Base-by-base conservation (phyloP, 257 asterid species). In the Penstemon davidsonii region DNA sequence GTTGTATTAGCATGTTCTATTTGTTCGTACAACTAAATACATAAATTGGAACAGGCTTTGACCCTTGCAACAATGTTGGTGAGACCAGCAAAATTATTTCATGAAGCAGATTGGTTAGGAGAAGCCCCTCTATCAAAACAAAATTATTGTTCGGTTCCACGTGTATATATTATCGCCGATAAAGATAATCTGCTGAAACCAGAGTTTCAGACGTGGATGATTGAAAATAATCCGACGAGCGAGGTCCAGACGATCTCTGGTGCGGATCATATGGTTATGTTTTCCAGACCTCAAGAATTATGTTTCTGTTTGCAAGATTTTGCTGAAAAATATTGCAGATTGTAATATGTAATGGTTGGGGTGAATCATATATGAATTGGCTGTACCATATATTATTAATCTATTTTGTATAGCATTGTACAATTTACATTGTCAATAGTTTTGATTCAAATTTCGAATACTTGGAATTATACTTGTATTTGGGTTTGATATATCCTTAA, bases 241-340 rank as follows among this genome's bases (percentile, higher is more conserved):
- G 87, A 75, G 44, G 81, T 77, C n/a, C 66, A 73, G 37, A 2
- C 61, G 18, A 79, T 84, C 18, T 12, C 3, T 58, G 61, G 73
- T 38, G 74, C 87, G 4, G 84, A 81, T 75, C 85, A 81, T 46
- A 79, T 84, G 86, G 72, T 58, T 36, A 80, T 80, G 82, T 65
- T 83, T 57, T 78, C 82, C 5, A 76, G 73, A 71, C 42, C 78
- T 25, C 55, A 7, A 4, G 77, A 77, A 13, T 12, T 82, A 8
- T 76, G 71, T 58, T 64, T 55, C 45, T 75, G 50, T 65, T 60
- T 84, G 59, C 57, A 61, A 45, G 54, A 57, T 44, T 39, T 79
- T 5, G 69, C 74, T 8, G 42, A 47, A 51, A 63, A 67, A 3
- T 67, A 51, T 46, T 6, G 10, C 52, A 7, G 33, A 25, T 25